Evolutionary conservation across 192 early-diverging fungal genomes (phyloP), one percentile per base, ranked within the genome.

Genomic region (Funneliformis mosseae): DNA sequence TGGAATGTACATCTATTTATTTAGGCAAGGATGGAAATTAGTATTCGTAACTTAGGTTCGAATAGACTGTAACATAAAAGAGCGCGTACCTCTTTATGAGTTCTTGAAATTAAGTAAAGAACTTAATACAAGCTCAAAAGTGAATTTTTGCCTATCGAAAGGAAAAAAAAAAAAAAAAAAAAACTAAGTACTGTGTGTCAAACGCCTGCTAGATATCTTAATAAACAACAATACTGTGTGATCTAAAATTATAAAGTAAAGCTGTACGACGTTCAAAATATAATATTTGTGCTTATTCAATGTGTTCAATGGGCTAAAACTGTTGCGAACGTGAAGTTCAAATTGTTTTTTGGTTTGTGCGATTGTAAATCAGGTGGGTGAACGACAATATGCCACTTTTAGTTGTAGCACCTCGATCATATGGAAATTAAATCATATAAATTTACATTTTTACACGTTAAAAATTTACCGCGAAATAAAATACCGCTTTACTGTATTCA

Each of bases 1-100:
- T 41, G 76, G 76, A 77, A 77, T 77, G 41, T 64, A 61, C 76
- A 77, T 77, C 76, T 77, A 41, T 45, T 33, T 72, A 16, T 33
- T 48, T 41, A 61, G 9, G 38, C 18, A 76, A 61, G 0, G 3
- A 33, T 9, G 33, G 9, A 16, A 62, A 67, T 33, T 11, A 67
- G 21, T 67, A 11, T 67, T 27, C 5, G 3, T 67, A 33, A 33
- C 10, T 27, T 67, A 28, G 4, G 33, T 38, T 39, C 21, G 21
- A 28, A 41, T 23, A 45, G 14, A 71, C 6, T 71, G 21, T 66
- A 28, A 33, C 12, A 6, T 12, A 7, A 25, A 25, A 14, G 25
- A 67, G 14, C 33, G 64, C 33, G 33, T 67, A 67, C 33, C 33
- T 67, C 33, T 12, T 67, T 67, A 33, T 67, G 16, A 27, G 33